Base-by-base conservation (phyloP, 2,329 filamentous ascomycete genomes). In the Ceratocystis papillata region DNA sequence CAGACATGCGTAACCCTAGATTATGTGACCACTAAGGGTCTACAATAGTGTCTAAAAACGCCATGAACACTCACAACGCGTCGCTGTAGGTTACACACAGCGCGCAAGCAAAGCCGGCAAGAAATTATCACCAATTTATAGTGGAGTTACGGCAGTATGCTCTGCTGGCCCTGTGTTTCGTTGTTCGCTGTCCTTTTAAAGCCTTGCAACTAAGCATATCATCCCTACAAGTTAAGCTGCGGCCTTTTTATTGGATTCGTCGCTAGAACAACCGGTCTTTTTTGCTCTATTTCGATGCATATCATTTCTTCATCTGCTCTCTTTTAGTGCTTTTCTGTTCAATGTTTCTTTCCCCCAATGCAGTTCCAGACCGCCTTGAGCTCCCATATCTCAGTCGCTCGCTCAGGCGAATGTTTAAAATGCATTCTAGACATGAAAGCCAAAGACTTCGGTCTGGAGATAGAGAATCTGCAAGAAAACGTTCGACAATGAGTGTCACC, bases 351-450 rank as follows among this genome's bases (percentile, higher is more conserved):
- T 5, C 61, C 15, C 20, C 61, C 25, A 20, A 17, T n/a, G 44
- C 44, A 22, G n/a, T 20, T 4, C 61, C 61, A 28, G 61, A 30
- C n/a, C 22, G 46, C 25, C 44, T 48, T 25, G 44, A 63, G 44
- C 22, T 50, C n/a, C 61, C 61, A 30, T 63, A 48, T 46, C 61
- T 63, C 61, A 25, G 17, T 45, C 61, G 61, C 44, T 63, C 61
- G 12, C 37, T 63, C 15, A 59, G 55, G n/a, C 55, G 55, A 2
- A 37, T 59, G 55, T 6, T 30, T 15, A 59, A 59, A 30, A 59
- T 59, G 55, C 55, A 37, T 28, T n/a, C 37, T 41, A 41, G 55
- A 25, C 55, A 33, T 8, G 15, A 17, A 30, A 37, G 17, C 55
- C 55, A 59, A 7, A 33, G 28, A 20, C 28, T 30, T 8, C 15